These are phyloP conservation scores for Dryadomyces quercivorus DNA, from an alignment of 2,329 filamentous ascomycete species.

Conservation along the genomic window DNA sequence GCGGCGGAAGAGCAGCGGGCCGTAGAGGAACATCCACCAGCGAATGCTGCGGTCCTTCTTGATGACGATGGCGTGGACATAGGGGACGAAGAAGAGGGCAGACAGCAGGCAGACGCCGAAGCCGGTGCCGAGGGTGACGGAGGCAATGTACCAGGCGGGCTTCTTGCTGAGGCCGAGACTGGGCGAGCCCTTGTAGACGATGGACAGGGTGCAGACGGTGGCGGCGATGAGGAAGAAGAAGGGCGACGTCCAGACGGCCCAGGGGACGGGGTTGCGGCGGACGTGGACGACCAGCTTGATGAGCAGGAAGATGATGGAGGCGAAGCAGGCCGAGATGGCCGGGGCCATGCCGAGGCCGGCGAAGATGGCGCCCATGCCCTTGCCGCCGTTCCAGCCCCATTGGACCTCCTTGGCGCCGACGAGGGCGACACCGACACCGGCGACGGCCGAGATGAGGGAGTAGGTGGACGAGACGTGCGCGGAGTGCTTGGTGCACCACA, in stretches of 20 bases:
- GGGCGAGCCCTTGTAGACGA: slow-evolving; percentile 73
- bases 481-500: slow-evolving; percentile 66
- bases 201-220: slow-evolving; percentile 62
- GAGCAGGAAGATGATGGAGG: slow-evolving; percentile 55
- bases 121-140: slow-evolving; percentile 54
- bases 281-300: slow-evolving; percentile 62
- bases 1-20: slow-evolving; percentile 53
- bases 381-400: slow-evolving; percentile 58
- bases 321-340: slow-evolving; percentile 51
- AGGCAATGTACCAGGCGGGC: slow-evolving; percentile 53
- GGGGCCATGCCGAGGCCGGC: slow-evolving; percentile 62
- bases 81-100: slow-evolving; percentile 63
- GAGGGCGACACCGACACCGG: slow-evolving; percentile 56
- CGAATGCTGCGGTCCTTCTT: slow-evolving; percentile 54
- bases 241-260: slow-evolving; percentile 62
- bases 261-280: slow-evolving; percentile 57
- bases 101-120: slow-evolving; percentile 46
- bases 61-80: slow-evolving; percentile 52
- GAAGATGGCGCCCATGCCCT: slow-evolving; percentile 61
- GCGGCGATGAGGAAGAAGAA: slow-evolving; percentile 68
- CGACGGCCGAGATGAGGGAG: slow-evolving; percentile 56
- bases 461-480: slow-evolving; percentile 64
- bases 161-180: slow-evolving; percentile 53
- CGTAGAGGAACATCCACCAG: slow-evolving; percentile 49
- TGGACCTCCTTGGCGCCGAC: slow-evolving; percentile 49